A percentile compares a stretch with the other conserved stretches of the same genome.
Conservation (phyloP, 2,329 filamentous ascomycete species). For the Ilyonectria mors-panacis region DNA sequence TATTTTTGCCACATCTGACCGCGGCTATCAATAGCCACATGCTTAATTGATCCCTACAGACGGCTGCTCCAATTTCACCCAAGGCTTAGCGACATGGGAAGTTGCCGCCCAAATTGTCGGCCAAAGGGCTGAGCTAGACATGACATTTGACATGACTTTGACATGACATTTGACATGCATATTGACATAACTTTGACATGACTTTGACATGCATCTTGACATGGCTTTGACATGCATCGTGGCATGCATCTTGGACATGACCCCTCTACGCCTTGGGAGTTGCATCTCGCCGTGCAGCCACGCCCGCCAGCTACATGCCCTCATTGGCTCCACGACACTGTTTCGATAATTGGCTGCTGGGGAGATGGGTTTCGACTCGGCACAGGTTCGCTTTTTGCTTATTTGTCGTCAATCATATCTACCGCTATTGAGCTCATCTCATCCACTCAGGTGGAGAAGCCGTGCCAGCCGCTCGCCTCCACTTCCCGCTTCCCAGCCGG, state of each 20-base stretch:
- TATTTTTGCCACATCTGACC: not conserved
- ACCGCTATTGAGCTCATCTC: not conserved
- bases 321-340: slow-evolving; percentile 29
- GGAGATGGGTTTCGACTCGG: not conserved
- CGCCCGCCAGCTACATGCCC: slow-evolving; percentile 9
- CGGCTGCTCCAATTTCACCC: not conserved
- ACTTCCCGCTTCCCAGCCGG: not conserved
- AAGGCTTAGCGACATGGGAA: not conserved
- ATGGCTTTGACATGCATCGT: slow-evolving; percentile 21
- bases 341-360: not conserved
- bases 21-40: not conserved
- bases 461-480: too few relatives aligned
- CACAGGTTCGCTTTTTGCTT: not conserved
- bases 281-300: slow-evolving; percentile 20
- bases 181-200: slow-evolving; percentile 22
- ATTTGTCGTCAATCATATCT: slow-evolving; percentile 1
- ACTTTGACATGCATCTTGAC: slow-evolving; percentile 17
- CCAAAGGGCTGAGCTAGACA: slow-evolving; percentile 29
- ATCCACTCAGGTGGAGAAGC: not conserved
- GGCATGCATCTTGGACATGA: not conserved
- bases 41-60: not conserved
- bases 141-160: slow-evolving; percentile 1
- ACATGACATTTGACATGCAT: slow-evolving; percentile 20
- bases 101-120: slow-evolving; percentile 13
- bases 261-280: slow-evolving; percentile 14